Conservation (phyloP, 2,329 filamentous ascomycete species). For the Coniochaeta sp. region DNA sequence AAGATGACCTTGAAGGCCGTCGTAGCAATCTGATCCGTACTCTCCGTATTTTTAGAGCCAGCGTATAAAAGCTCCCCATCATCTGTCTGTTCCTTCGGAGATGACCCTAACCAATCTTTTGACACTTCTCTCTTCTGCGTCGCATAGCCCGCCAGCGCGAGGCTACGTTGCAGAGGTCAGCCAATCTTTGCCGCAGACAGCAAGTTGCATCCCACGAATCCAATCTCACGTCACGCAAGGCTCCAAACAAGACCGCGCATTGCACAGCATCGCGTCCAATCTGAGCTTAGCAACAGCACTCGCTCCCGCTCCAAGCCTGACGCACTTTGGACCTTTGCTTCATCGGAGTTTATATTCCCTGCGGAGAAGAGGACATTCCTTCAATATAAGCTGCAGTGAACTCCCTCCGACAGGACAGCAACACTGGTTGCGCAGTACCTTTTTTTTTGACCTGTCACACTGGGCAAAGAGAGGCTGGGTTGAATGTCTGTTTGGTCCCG, state of each 20-base stretch:
- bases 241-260: background rate
- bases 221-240: conserved; percentile 3
- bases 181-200: background rate
- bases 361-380: background rate
- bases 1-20: conserved; percentile 1
- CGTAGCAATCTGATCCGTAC: background rate
- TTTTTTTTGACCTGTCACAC: background rate
- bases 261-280: background rate
- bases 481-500: background rate
- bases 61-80: background rate
- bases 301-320: background rate
- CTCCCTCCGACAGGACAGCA: background rate
- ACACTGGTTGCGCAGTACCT: background rate
- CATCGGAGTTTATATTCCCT: background rate
- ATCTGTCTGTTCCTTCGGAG: background rate
- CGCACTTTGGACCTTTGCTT: background rate
- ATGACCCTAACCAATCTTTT: background rate
- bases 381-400: background rate
- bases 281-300: background rate
- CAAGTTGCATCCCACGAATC: background rate
- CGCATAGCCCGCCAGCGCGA: background rate
- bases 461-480: background rate
- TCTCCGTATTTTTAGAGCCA: conserved; percentile 1
- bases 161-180: background rate
- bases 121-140: background rate